Evolutionary conservation across 768 basidiomycete species (phyloP).

Genomic region (Podaxis sp.): DNA sequence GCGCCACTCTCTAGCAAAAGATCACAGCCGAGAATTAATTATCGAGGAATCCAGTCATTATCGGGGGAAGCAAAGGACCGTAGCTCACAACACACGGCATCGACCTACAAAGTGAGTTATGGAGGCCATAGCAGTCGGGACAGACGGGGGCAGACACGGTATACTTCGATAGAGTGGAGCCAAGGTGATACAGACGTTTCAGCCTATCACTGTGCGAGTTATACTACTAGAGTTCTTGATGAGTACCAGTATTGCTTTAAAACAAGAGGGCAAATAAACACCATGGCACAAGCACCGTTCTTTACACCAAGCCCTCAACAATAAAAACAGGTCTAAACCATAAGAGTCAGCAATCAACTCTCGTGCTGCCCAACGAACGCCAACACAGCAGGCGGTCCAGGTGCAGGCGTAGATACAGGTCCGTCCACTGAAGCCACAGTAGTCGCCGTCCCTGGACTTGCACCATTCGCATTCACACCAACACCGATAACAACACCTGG

Average conservation of each 20-base stretch:
- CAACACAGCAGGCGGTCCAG: background rate
- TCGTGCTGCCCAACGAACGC: conserved; percentile 10
- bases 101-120: too few relatives aligned
- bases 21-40: too few relatives aligned
- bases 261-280: background rate
- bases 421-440: background rate
- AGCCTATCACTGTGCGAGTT: background rate
- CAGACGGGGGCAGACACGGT: too few relatives aligned
- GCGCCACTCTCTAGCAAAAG: too few relatives aligned
- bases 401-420: background rate
- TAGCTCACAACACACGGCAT: too few relatives aligned
- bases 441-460: background rate
- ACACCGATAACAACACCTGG: background rate
- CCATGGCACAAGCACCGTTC: too few relatives aligned
- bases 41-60: too few relatives aligned
- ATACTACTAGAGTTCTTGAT: background rate
- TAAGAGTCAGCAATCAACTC: background rate
- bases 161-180: too few relatives aligned
- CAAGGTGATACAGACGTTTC: background rate
- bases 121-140: too few relatives aligned
- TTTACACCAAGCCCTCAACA: too few relatives aligned
- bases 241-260: background rate
- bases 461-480: background rate
- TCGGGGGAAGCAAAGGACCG: too few relatives aligned
- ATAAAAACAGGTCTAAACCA: too few relatives aligned